Base-by-base conservation (phyloP, 1,284 basidiomycete genomes). In the Puccinia novopanici region DNA sequence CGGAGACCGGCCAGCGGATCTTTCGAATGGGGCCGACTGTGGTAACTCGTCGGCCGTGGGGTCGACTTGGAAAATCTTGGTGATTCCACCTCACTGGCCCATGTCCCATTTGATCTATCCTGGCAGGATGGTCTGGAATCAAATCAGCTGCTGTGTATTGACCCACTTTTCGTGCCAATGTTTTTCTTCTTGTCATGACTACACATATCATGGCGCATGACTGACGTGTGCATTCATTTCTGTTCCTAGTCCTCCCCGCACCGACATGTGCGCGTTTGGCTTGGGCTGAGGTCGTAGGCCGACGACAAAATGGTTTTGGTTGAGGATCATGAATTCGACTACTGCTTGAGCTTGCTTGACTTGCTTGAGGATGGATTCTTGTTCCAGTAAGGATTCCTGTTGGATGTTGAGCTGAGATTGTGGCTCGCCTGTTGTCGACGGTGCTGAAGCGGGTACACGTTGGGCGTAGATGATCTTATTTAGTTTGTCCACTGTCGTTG, bases 251-350 rank as follows among this genome's bases (percentile, higher is more conserved):
- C 45, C 45, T 61, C 42, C 52, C 15, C 50, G 45, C 40, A 63
- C 12, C 40, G 37, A 63, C 24, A 27, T 27, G 27, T 27, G 40
- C 27, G 52, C 48, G 40, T 70, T 68, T 9, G 76, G 37, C 42
- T 79, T 79, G 24, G 55, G 30, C 34, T 70, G 65, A 42, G 76
- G 76, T 3, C 76, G 67, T 22, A 79, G 30, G 61, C 76, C 76
- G 19, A 79, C 40, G 68, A 79, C 76, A 48, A 79, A 79, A 42
- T 79, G 68, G 59, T 52, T 79, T 72, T 79, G 76, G 59, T 79
- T 27, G 42, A 71, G 45, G 55, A 79, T 79, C 54, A 79, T 54
- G 24, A 79, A 79, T 57, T 79, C 67, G n/a, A 79, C 19, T 19
- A 79, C 76, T 12, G 61, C 76, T 59, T 79, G 76, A 71, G 76